A percentile compares a stretch with the other conserved stretches of the same genome.
Evolutionary conservation across 352 stramenopile genomes (phyloP).

Genomic region (Phytopythium ostracodes): DNA sequence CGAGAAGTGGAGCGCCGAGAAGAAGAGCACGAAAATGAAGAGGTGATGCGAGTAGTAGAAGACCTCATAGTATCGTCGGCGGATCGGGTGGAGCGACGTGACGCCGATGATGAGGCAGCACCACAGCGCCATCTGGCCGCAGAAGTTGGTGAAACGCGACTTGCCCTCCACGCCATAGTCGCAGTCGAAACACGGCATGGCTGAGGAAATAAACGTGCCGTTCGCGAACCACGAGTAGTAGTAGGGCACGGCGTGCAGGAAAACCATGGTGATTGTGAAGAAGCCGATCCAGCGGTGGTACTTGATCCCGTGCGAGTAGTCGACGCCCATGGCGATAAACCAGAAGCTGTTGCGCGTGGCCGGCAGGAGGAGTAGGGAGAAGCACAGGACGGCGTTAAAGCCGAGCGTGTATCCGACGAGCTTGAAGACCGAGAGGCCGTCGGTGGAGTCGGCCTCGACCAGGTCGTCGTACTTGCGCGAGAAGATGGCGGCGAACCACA

Average conservation of each 20-base stretch:
- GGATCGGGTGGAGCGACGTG: slow-evolving; percentile 69
- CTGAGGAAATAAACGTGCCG: slow-evolving; percentile 47
- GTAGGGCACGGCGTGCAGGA: slow-evolving; percentile 65
- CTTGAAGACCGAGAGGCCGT: slow-evolving; percentile 37
- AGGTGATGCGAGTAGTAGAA: slow-evolving; percentile 90
- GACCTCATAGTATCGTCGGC: slow-evolving; percentile 74
- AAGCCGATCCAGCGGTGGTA: slow-evolving; percentile 86
- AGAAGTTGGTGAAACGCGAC: slow-evolving; percentile 70
- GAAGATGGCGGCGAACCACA: slow-evolving; percentile 82
- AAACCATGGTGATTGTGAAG: slow-evolving; percentile 60
- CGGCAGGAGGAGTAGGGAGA: slow-evolving; percentile 56
- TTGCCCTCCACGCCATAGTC: slow-evolving; percentile 65
- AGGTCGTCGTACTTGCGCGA: slow-evolving; percentile 55
- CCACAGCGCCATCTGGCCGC: slow-evolving; percentile 60
- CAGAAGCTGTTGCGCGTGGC: slow-evolving; percentile 78
- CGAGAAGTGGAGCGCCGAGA: slow-evolving; percentile 65
- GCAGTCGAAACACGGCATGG: slow-evolving; percentile 66
- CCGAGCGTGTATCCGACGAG: slow-evolving; percentile 60
- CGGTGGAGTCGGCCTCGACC: slow-evolving; percentile 39
- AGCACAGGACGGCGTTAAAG: slow-evolving; percentile 74
- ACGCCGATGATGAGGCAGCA: slow-evolving; percentile 71
- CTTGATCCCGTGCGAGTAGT: slow-evolving; percentile 86
- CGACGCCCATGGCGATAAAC: slow-evolving; percentile 80
- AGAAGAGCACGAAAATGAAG: slow-evolving; percentile 78
- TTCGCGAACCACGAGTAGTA: slow-evolving; percentile 63